These are phyloP conservation scores for Phytomonas francai DNA, from an alignment of 208 protist species.

Conservation along the genomic window DNA sequence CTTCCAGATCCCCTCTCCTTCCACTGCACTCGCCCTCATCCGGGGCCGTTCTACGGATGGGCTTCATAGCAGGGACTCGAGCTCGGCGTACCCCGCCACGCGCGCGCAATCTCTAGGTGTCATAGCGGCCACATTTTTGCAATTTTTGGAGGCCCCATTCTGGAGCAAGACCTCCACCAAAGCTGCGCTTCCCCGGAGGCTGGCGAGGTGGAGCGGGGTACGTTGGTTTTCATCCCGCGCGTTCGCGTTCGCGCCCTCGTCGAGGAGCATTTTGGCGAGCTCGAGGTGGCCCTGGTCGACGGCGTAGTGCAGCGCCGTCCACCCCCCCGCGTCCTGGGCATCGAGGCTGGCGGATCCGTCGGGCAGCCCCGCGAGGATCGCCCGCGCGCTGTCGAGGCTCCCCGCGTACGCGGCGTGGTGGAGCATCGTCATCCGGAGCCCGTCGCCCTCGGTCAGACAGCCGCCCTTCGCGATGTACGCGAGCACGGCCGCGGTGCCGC, in stretches of 20 bases:
- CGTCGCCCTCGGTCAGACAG: conserved; percentile 67
- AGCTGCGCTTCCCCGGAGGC: conserved; percentile 26
- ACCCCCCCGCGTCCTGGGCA: conserved; percentile 59
- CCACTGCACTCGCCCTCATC: conserved; percentile 5
- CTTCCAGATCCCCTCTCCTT: too few species aligned
- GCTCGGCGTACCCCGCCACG: conserved; percentile 24
- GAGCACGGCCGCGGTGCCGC: conserved; percentile 31
- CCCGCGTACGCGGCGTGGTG: conserved; percentile 75
- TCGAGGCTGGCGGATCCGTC: conserved; percentile 49
- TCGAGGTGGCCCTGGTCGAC: conserved; percentile 53
- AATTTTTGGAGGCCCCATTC: conserved; percentile 32
- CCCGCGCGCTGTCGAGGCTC: conserved; percentile 25
- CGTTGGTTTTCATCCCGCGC: conserved; percentile 45
- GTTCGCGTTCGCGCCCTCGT: conserved; percentile 68
- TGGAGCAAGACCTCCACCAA: conserved; percentile 32
- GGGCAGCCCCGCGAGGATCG: conserved; percentile 26
- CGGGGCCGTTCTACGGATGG: conserved; percentile 1
- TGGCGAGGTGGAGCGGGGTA: conserved; percentile 79
- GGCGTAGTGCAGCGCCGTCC: conserved; percentile 84
- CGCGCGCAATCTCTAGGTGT: conserved; percentile 49
- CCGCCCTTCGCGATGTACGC: conserved; percentile 62
- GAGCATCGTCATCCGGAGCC: conserved; percentile 73
- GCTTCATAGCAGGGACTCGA: conserved; percentile 20
- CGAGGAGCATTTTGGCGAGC: conserved; percentile 30
- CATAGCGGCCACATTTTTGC: conserved; percentile 56